Evolutionary conservation across 768 basidiomycete genomes (phyloP).

Genomic region (Termitomyces sp.): DNA sequence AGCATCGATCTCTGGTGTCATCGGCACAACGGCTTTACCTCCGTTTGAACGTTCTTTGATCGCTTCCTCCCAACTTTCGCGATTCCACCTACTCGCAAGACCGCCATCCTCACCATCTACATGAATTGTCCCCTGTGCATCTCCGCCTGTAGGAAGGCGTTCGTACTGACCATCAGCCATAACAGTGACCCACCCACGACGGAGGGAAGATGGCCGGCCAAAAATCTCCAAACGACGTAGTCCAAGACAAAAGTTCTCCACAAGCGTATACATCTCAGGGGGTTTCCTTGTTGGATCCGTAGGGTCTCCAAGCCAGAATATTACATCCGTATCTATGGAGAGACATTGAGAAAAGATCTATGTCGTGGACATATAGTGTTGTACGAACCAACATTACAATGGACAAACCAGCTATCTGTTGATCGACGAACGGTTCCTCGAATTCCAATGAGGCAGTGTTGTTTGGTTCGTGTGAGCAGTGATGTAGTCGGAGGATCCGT

Average conservation of each 20-base stretch:
- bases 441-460: constrained; percentile 97
- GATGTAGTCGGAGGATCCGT: constrained; percentile 85
- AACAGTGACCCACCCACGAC: constrained; percentile 92
- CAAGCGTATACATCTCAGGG: constrained; percentile 91
- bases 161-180: constrained; percentile 60
- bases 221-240: constrained; percentile 88
- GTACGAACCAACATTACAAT: constrained; percentile 89
- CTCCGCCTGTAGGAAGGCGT: constrained; percentile 31
- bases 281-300: constrained; percentile 83
- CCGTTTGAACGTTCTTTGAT: constrained; percentile 49
- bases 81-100: constrained; percentile 48
- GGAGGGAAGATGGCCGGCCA: constrained; percentile 62
- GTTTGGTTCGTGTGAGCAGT: constrained; percentile 83
- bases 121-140: constrained; percentile 25
- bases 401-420: constrained; percentile 94
- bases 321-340: constrained; percentile 84
- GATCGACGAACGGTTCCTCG: constrained; percentile 93
- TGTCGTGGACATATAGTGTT: background rate
- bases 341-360: constrained; percentile 8
- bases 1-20: constrained; percentile 74
- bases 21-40: constrained; percentile 61
- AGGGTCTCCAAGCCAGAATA: constrained; percentile 93
- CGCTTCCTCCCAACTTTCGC: constrained; percentile 60
- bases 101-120: constrained; percentile 37
- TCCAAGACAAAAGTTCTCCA: constrained; percentile 97